Evolutionary conservation across 495 filamentous ascomycete species (phyloP), one percentile per base, ranked within the genome.

Genomic region (Penicillium daleae): DNA sequence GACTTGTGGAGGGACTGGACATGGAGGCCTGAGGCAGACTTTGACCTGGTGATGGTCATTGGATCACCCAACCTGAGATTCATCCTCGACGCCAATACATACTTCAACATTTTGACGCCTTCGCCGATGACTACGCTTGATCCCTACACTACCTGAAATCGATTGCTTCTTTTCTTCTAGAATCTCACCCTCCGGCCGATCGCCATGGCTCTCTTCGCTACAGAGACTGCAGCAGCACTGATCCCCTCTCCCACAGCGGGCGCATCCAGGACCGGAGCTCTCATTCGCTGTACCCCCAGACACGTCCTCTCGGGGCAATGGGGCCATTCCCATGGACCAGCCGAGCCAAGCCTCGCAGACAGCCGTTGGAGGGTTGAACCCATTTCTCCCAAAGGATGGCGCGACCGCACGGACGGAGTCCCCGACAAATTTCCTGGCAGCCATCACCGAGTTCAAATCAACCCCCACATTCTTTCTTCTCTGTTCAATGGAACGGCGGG

Each of bases 311-410:
- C 60, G 63, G 66, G 40, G 39, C n/a, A n/a, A n/a, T n/a, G n/a
- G n/a, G n/a, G n/a, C n/a, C n/a, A n/a, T 57, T 48, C 54, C 46
- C 53, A 61, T 57, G 58, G 58, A 32, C 27, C 27, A 37, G n/a
- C 26, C 32, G 31, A 40, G 67, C 64, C 66, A 69, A 69, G 66
- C 62, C 56, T 64, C 26, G 15, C 17, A 10, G 51, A 58, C 46
- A 27, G 26, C 46, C 22, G 22, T 29, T 26, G 12, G 22, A 13
- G 22, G 1, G 46, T 29, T 24, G 19, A 22, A 26, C 7, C 29
- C 6, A 48, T 31, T 4, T 12, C 24, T 17, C 46, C n/a, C 12
- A 50, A 9, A 29, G 4, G 22, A 48, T 48, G 44, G 21, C 44
- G 44, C 24, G 13, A 7, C 19, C 42, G 42, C 42, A 24, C 42